These are phyloP conservation scores for Coniochaeta sp. DNA, from an alignment of 2,329 filamentous ascomycete species.

Conservation along the genomic window DNA sequence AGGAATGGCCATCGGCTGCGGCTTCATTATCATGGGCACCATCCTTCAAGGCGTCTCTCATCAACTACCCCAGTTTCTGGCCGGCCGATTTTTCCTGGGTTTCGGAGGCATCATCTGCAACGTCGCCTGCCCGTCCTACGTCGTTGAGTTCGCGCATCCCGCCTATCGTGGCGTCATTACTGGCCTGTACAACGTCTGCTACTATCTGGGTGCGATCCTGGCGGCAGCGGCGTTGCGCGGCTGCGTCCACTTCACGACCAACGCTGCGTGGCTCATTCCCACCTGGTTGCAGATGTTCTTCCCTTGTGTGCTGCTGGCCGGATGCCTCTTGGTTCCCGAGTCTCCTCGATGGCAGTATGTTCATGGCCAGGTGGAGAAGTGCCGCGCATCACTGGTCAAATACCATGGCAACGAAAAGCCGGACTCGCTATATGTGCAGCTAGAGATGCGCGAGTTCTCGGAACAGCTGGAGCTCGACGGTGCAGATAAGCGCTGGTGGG, in stretches of 20 bases:
- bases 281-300: conserved; percentile 19
- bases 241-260: conserved; percentile 5
- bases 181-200: not conserved
- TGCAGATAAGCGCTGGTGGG: conserved; percentile 39
- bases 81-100: not conserved
- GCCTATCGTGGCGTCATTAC: not conserved
- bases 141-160: not conserved
- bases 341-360: conserved; percentile 29
- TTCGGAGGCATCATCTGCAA: not conserved
- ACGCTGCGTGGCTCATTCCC: conserved; percentile 5
- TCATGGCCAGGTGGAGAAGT: conserved; percentile 26
- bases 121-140: not conserved
- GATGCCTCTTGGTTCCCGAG: conserved; percentile 26
- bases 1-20: not conserved
- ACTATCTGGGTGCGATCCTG: not conserved
- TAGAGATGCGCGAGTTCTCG: conserved; percentile 34
- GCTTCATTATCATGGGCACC: not conserved
- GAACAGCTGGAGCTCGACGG: conserved; percentile 36
- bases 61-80: not conserved
- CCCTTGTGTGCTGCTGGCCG: conserved; percentile 27
- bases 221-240: conserved; percentile 3
- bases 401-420: conserved; percentile 33
- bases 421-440: conserved; percentile 29
- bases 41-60: not conserved
- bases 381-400: conserved; percentile 25